phyloP scores from a whole-genome alignment of 2,329 filamentous ascomycete genomes.

The Trichoderma atroviride region DNA sequence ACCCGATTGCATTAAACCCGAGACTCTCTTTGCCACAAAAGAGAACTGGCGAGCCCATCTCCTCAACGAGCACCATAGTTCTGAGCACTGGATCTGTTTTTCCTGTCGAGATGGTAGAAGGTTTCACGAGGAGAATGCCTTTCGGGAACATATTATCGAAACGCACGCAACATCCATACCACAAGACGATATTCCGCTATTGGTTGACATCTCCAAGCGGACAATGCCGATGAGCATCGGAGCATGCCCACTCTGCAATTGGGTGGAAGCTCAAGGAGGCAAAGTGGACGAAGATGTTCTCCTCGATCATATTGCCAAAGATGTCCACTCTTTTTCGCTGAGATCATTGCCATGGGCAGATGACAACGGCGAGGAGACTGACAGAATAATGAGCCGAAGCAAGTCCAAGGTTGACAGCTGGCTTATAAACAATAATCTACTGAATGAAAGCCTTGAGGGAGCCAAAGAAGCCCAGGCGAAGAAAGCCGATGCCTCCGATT shows the following conservation, averaged over 20 bases:
- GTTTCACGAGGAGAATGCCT: not conserved
- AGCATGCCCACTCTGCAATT: slow-evolving; percentile 9
- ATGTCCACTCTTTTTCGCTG: slow-evolving; percentile 1
- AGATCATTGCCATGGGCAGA: slow-evolving; percentile 8
- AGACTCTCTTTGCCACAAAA: slow-evolving; percentile 5
- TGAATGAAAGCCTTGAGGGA: not conserved
- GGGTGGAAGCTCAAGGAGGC: not conserved
- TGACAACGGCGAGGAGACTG: not conserved
- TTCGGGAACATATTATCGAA: not conserved
- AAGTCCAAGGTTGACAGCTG: not conserved
- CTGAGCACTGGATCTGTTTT: slow-evolving; percentile 10
- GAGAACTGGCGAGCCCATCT: not conserved
- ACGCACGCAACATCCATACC: not conserved
- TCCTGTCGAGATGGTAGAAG: not conserved
- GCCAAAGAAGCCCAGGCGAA: not conserved
- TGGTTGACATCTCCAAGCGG: slow-evolving; percentile 4
- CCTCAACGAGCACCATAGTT: not conserved
- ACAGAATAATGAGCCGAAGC: not conserved
- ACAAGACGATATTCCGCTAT: not conserved
- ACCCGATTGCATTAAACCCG: not conserved
- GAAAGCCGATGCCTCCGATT: not conserved
- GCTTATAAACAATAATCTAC: not conserved
- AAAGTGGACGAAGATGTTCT: not conserved
- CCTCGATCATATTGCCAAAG: slow-evolving; percentile 15
- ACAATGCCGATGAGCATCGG: not conserved